Evolutionary conservation across 352 stramenopile genomes (phyloP).

Genomic region (Phytophthora nicotianae): DNA sequence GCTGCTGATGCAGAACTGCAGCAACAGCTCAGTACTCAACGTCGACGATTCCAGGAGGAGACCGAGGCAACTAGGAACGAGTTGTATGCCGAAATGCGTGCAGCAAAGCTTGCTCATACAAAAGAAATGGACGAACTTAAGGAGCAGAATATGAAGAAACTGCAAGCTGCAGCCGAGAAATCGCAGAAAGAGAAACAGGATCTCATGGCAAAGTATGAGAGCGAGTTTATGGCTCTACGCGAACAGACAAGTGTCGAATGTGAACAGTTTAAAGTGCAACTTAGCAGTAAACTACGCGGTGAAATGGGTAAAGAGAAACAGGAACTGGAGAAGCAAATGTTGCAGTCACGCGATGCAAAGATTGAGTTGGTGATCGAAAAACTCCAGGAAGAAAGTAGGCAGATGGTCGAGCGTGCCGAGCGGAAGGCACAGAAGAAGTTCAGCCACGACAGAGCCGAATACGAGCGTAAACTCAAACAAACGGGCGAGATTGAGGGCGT

Average conservation of each 20-base stretch:
- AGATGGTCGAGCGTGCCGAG: slow-evolving; percentile 60
- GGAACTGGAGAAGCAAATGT: slow-evolving; percentile 71
- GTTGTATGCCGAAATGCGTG: slow-evolving; percentile 53
- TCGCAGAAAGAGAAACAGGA: slow-evolving; percentile 72
- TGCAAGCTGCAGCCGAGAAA: slow-evolving; percentile 43
- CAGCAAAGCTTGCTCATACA: slow-evolving; percentile 50
- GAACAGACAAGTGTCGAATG: slow-evolving; percentile 69
- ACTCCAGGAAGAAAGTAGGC: slow-evolving; percentile 69
- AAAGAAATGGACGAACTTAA: slow-evolving; percentile 75
- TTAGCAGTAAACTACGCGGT: slow-evolving; percentile 55
- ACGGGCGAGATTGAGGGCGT: slow-evolving; percentile 77
- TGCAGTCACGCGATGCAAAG: slow-evolving; percentile 74
- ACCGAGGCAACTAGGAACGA: slow-evolving; percentile 65
- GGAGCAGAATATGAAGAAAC: slow-evolving; percentile 41
- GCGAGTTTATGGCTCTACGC: slow-evolving; percentile 51
- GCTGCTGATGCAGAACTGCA: slow-evolving; percentile 78
- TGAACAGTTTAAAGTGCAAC: slow-evolving; percentile 66
- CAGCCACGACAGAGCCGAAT: slow-evolving; percentile 66
- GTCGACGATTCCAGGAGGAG: slow-evolving; percentile 74
- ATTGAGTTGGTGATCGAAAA: slow-evolving; percentile 85
- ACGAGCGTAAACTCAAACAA: slow-evolving; percentile 76
- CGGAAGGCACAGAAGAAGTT: slow-evolving; percentile 51
- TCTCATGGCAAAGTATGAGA: slow-evolving; percentile 64
- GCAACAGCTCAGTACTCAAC: slow-evolving; percentile 75
- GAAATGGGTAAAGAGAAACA: slow-evolving; percentile 68